A percentile compares a stretch with the other conserved stretches of the same genome.
Evolutionary conservation across 2,329 filamentous ascomycete genomes (phyloP).

Genomic region (Alternaria metachromatica): DNA sequence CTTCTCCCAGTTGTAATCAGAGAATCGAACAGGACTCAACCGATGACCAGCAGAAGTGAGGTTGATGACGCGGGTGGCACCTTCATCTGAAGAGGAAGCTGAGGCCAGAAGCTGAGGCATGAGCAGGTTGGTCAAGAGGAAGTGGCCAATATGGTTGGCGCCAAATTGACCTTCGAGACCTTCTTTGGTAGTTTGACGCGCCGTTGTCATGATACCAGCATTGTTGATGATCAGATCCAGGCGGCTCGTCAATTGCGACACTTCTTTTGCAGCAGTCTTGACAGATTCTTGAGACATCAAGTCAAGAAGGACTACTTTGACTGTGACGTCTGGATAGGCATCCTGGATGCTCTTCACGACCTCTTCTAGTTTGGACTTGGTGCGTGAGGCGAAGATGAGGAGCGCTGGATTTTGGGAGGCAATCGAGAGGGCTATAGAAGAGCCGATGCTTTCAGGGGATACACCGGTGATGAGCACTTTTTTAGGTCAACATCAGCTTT

Average conservation of each 20-base stretch:
- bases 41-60: conserved; percentile 40
- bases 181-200: conserved; percentile 45
- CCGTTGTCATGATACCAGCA: conserved; percentile 49
- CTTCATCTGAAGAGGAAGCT: conserved; percentile 40
- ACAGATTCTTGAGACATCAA: conserved; percentile 49
- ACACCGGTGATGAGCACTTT: conserved; percentile 50
- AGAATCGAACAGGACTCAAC: conserved; percentile 48
- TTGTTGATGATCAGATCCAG: conserved; percentile 57
- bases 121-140: conserved; percentile 54
- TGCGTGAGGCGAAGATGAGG: conserved; percentile 52
- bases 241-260: conserved; percentile 32
- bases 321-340: conserved; percentile 33
- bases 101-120: conserved; percentile 46
- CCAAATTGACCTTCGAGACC: conserved; percentile 59
- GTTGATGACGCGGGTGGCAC: conserved; percentile 36
- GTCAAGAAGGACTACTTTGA: conserved; percentile 43
- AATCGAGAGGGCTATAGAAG: conserved; percentile 34
- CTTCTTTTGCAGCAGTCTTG: conserved; percentile 42
- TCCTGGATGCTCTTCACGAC: conserved; percentile 47
- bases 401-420: conserved; percentile 37
- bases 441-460: conserved; percentile 40
- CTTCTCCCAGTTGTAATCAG: conserved; percentile 52
- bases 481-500: not conserved
- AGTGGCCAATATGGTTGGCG: conserved; percentile 57
- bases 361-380: conserved; percentile 49